Evolutionary conservation across 352 stramenopile genomes (phyloP).

Genomic region (Globisporangium cederbergense): DNA sequence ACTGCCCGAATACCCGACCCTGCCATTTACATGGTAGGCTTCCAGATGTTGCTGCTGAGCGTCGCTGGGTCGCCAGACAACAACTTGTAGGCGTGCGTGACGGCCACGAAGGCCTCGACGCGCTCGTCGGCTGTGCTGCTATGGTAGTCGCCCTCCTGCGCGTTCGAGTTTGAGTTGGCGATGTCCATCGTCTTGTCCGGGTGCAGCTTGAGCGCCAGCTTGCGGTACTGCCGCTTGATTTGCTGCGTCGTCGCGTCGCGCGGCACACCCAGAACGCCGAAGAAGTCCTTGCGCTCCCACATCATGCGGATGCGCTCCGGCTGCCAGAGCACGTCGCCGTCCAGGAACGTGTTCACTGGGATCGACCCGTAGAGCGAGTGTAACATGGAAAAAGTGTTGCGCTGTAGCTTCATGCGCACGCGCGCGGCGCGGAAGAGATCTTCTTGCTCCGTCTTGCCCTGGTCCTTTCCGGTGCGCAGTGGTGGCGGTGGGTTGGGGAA

Average conservation of each 20-base stretch:
- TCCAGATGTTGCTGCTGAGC: constrained; percentile 34
- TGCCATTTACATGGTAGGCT: constrained; percentile 10
- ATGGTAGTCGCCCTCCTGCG: constrained; percentile 13
- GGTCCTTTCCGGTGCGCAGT: constrained; percentile 1
- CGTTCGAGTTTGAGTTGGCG: constrained; percentile 18
- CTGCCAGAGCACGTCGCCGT: constrained; percentile 73
- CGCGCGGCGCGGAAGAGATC: constrained; percentile 71
- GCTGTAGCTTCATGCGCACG: constrained; percentile 78
- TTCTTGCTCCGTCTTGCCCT: constrained; percentile 70
- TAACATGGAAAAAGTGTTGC: constrained; percentile 39
- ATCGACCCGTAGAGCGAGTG: constrained; percentile 31
- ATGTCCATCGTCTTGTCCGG: constrained; percentile 63
- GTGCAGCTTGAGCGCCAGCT: constrained; percentile 82
- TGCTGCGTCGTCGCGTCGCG: constrained; percentile 57
- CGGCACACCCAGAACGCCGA: constrained; percentile 67
- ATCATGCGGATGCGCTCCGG: constrained; percentile 73
- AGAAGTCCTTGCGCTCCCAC: constrained; percentile 76
- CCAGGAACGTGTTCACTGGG: constrained; percentile 33
- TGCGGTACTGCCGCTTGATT: constrained; percentile 84
- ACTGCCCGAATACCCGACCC: background rate
- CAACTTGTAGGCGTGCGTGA: constrained; percentile 79
- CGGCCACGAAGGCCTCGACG: constrained; percentile 78
- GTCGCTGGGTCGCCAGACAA: constrained; percentile 44
- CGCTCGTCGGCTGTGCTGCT: constrained; percentile 35
- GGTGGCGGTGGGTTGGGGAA: constrained; percentile 21